Base-by-base conservation (phyloP, 2,329 filamentous ascomycete genomes). In the Verticillium longisporum region DNA sequence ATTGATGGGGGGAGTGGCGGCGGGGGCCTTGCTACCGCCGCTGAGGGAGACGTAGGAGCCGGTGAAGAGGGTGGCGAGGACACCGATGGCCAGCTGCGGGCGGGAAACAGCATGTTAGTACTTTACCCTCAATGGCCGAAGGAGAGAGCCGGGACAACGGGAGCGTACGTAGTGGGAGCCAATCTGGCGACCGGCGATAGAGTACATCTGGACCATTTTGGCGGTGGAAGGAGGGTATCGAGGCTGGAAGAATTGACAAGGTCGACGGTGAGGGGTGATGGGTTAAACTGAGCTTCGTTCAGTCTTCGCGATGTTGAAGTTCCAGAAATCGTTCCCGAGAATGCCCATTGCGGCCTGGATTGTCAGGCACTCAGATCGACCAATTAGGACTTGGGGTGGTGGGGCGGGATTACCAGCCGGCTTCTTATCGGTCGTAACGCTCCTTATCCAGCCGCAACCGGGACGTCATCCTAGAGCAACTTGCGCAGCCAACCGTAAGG, bases 161-260 rank as follows among this genome's bases (percentile, higher is more conserved):
- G 10, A 21, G 45, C 84, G 71, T 69, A 87, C 84, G 76, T 84
- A 79, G 78, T 86, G 84, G 65, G 83, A 84, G 77, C 78, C 84
- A 73, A 87, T 74, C 74, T 85, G 80, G 72, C 78, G 80, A 76
- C 84, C 84, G 73, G 83, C 75, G 69, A 87, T 77, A 67, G 72
- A 79, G 78, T 86, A 87, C 68, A 73, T 75, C 66, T 74, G 71
- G 67, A 78, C 77, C 79, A 81, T 81, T 62, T 72, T 79, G 75
- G 67, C 69, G 71, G 69, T 68, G 55, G 66, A 65, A 68, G 66
- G 63, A 61, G 60, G 60, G 63, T 64, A 62, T 62, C 59, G 63
- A 62, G 64, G 66, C 64, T 64, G 64, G 68, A 68, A 65, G 67
- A 66, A 67, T 65, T 68, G 66, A 67, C 64, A 68, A 68, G 65